Base-by-base conservation (phyloP, 2,329 filamentous ascomycete genomes). In the Iodosphaeria phyllophila region DNA sequence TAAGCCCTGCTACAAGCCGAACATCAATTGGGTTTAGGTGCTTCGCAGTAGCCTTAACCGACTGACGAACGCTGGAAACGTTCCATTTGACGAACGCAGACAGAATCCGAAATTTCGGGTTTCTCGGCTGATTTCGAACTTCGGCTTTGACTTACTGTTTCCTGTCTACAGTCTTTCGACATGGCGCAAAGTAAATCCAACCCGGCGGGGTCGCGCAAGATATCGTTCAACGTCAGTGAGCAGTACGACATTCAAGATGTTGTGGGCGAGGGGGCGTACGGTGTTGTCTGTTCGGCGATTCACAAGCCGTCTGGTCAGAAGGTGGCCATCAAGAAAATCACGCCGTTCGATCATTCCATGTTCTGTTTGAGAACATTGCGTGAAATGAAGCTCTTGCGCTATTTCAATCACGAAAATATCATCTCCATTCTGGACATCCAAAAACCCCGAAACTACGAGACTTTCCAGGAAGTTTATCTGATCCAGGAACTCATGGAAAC, bases 401-500 rank as follows among this genome's bases (percentile, higher is more conserved):
- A 98, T 57, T 98, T 98, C 63, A 98, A 95, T 58, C 89, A 98
- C 50, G 89, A 98, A 57, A 98, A 98, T 56, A 95, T 98, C 58
- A 98, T 98, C 48, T 95, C 84, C 26, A 98, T 98, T 41, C 72
- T 98, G 39, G 89, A 98, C 50, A 98, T 98, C 40, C 89, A 98
- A 57, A 92, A 93, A 59, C 89, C 89, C 20, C 70, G 86, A 43
- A 92, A 77, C 59, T 95, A 91, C 46, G 86, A 95, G 47, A 76
- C 72, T 26, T 98, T 98, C 54, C 84, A 84, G 29, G 89, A 98
- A 54, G 89, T 98, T 33, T 98, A 98, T 51, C 73, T 98, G 40
- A 95, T 98, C 40, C 89, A 92, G 80, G 84, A 92, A 54, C 69
- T 98, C 42, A 98, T 98, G 89, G 89, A 98, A 60, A 98, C 89